A percentile compares a stretch with the other conserved stretches of the same genome.
These are phyloP conservation scores for Boletus insuetus DNA, from an alignment of 768 basidiomycete genomes.

Conservation along the genomic window DNA sequence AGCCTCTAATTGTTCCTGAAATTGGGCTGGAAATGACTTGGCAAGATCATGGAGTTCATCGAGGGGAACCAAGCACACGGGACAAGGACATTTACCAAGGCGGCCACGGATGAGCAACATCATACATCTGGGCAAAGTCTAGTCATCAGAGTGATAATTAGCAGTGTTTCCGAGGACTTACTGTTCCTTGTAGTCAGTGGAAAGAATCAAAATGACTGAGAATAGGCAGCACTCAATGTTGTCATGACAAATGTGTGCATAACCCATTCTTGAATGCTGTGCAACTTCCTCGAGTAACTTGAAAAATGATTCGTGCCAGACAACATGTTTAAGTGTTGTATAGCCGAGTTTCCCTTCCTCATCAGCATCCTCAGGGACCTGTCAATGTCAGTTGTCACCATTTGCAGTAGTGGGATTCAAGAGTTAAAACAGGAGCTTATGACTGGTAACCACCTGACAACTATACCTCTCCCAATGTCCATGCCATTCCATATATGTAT, in stretches of 20 bases:
- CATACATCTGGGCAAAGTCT: slow-evolving; percentile 25
- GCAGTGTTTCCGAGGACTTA: slow-evolving; percentile 12
- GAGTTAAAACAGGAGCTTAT: neutral
- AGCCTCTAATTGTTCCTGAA: neutral
- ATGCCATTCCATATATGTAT: slow-evolving; percentile 13
- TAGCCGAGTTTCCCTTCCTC: slow-evolving; percentile 32
- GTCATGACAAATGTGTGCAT: slow-evolving; percentile 24
- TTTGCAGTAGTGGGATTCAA: no score
- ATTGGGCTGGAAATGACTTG: neutral
- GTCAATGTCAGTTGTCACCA: neutral
- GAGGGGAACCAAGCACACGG: slow-evolving; percentile 35
- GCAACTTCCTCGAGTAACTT: slow-evolving; percentile 31
- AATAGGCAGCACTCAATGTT: slow-evolving; percentile 27
- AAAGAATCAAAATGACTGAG: slow-evolving; percentile 38
- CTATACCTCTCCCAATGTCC: slow-evolving; percentile 12
- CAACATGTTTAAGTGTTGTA: slow-evolving; percentile 31
- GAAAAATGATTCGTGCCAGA: slow-evolving; percentile 39
- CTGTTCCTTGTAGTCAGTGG: slow-evolving; percentile 47
- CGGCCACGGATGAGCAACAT: slow-evolving; percentile 38
- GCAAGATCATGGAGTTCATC: slow-evolving; percentile 25
- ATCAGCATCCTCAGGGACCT: slow-evolving; percentile 33
- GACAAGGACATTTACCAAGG: slow-evolving; percentile 34
- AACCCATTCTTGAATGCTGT: slow-evolving; percentile 20
- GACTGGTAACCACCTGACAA: slow-evolving; percentile 19
- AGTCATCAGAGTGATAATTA: no score